phyloP scores from a whole-genome alignment of 192 early-diverging fungal species.

The Dissophora ornata region DNA sequence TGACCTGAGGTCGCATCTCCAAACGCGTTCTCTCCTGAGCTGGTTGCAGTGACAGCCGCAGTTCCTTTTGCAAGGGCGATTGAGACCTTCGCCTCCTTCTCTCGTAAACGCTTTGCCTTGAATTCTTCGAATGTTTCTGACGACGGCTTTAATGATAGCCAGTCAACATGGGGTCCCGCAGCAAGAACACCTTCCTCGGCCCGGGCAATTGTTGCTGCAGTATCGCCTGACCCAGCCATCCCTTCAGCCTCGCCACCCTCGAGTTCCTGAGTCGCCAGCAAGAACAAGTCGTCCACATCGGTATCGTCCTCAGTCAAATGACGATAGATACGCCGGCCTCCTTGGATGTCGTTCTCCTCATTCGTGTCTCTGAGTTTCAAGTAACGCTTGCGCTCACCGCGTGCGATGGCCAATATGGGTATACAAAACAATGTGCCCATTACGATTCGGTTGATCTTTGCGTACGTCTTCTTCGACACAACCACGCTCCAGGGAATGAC shows the following conservation, averaged over 20 bases:
- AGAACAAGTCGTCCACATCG: slow-evolving; percentile 37
- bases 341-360: slow-evolving; percentile 29
- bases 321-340: slow-evolving; percentile 35
- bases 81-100: slow-evolving; percentile 33
- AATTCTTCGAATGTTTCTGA: slow-evolving; percentile 39
- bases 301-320: slow-evolving; percentile 32
- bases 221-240: not conserved
- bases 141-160: not conserved
- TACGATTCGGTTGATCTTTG: slow-evolving; percentile 13
- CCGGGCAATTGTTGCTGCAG: slow-evolving; percentile 11
- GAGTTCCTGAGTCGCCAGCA: slow-evolving; percentile 23
- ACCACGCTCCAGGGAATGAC: slow-evolving; percentile 38
- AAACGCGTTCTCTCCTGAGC: not conserved
- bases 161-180: not conserved
- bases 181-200: slow-evolving; percentile 25
- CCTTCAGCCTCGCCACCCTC: not conserved
- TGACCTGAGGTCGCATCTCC: not conserved
- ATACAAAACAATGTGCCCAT: slow-evolving; percentile 39
- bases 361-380: slow-evolving; percentile 22
- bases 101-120: slow-evolving; percentile 18
- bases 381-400: slow-evolving; percentile 30
- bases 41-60: not conserved
- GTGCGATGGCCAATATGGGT: slow-evolving; percentile 28
- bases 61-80: no score
- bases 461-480: slow-evolving; percentile 28